Evolutionary conservation across 1,139 yeast species (phyloP), one percentile per base, ranked within the genome.

Genomic region (Pneumocystis carinii): DNA sequence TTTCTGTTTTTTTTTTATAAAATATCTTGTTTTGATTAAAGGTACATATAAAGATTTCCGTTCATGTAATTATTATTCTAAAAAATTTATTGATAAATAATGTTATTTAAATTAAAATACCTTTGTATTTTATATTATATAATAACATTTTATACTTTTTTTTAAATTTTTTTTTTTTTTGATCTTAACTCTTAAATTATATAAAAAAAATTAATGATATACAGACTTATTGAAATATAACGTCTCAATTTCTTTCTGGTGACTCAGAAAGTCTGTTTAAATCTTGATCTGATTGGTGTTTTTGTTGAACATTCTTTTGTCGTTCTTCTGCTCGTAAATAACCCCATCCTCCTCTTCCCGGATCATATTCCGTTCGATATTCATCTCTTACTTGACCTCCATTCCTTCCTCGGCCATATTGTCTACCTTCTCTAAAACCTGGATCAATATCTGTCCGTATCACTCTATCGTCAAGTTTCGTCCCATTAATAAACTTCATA

Each of bases 361-460:
- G 80, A 69, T 82, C 85, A 68, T 75, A 81, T 66, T 81, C 83
- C 62, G 78, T 80, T 68, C 83, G 71, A 68, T 77, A 73, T 70
- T 83, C 86, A 69, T 82, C 84, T 64, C 82, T 76, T 6, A 80
- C 83, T 74, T 92, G 98, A 0, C 96, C 97, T 62, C 97, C 97
- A 67, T 83, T 83, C 36, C 81, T 80, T 60, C 97, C 97, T 69
- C 98, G 80, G 17, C 97, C 97, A 72, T 84, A 90, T 72, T 92
- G 97, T 69, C 98, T 79, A 0, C 97, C 97, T 70, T 90, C 97
- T 68, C 81, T 82, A 72, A 90, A 90, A 0, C 98, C 98, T 0
- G 97, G 96, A 72, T 90, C 98, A 69, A 92, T 77, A 74, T 90
- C 98, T 61, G 90, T 86, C 60, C 87, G 84, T 68, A 90, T 80